These are phyloP conservation scores for Tanacetum coccineum DNA, from an alignment of 129 eudicot species.

Conservation along the genomic window DNA sequence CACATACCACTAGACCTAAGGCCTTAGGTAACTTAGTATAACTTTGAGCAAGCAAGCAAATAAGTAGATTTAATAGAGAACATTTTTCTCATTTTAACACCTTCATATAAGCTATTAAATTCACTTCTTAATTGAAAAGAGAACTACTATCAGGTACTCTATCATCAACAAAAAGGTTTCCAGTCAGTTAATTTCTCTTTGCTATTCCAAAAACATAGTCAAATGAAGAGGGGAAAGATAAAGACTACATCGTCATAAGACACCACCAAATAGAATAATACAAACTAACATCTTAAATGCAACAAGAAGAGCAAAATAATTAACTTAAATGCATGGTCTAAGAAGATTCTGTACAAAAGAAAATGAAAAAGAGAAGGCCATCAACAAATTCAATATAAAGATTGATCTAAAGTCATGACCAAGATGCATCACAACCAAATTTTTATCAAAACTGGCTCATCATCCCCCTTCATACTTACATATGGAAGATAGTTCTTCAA, in stretches of 20 bases:
- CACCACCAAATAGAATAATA: background rate
- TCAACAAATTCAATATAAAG: background rate
- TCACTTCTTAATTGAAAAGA: background rate
- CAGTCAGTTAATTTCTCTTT: background rate
- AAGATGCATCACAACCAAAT: slow-evolving; percentile 1
- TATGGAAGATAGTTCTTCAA: background rate
- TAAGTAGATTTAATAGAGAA: background rate
- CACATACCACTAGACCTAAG: no score
- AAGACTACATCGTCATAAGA: background rate
- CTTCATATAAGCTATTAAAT: background rate
- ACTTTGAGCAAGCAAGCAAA: background rate
- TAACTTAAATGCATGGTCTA: no score
- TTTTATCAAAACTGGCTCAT: background rate
- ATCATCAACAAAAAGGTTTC: background rate
- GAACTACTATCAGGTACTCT: background rate
- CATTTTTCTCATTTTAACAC: background rate
- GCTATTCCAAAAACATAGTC: background rate
- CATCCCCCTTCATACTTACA: background rate
- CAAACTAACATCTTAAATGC: background rate
- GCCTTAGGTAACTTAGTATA: no score
- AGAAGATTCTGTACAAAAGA: background rate
- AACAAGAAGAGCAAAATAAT: no score
- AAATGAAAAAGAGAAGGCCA: background rate
- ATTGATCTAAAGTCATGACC: background rate
- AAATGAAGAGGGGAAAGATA: background rate